Evolutionary conservation across 1,139 yeast genomes (phyloP).

Genomic region (Lodderomyces oxycetoniae): DNA sequence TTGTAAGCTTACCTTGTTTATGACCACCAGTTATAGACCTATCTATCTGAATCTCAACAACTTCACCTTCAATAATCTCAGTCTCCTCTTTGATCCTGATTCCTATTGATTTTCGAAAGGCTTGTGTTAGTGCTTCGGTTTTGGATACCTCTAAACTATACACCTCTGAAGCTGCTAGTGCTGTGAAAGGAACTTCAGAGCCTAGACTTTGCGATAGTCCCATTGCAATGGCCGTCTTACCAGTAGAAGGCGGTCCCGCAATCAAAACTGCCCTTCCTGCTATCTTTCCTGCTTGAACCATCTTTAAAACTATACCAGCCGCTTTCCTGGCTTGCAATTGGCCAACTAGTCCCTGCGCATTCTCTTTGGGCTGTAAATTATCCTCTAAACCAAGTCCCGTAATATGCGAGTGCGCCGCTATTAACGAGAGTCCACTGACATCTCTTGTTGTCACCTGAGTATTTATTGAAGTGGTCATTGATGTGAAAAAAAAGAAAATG

Average conservation of each 20-base stretch:
- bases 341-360: slow-evolving; percentile 95
- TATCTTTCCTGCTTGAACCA: slow-evolving; percentile 90
- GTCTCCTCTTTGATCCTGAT: slow-evolving; percentile 95
- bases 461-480: slow-evolving; percentile 23
- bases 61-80: slow-evolving; percentile 97
- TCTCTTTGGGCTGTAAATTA: slow-evolving; percentile 72
- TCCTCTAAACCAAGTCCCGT: slow-evolving; percentile 93
- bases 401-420: slow-evolving; percentile 97
- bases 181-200: slow-evolving; percentile 89
- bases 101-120: slow-evolving; percentile 93
- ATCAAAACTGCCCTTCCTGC: slow-evolving; percentile 95
- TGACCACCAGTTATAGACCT: slow-evolving; percentile 96
- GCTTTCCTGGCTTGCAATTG: slow-evolving; percentile 93
- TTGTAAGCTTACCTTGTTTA: slow-evolving; percentile 95
- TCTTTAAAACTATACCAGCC: slow-evolving; percentile 86
- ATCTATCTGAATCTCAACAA: slow-evolving; percentile 96
- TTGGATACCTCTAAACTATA: slow-evolving; percentile 87
- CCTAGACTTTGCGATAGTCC: slow-evolving; percentile 91
- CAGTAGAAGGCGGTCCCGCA: slow-evolving; percentile 99
- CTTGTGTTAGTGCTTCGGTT: slow-evolving; percentile 94
- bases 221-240: slow-evolving; percentile 98
- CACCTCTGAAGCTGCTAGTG: slow-evolving; percentile 90
- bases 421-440: slow-evolving; percentile 58
- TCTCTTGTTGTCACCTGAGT: slow-evolving; percentile 41
- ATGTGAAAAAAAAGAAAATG: not conserved